phyloP scores from a whole-genome alignment of 208 protist species.

The Herpetomonas muscarum region DNA sequence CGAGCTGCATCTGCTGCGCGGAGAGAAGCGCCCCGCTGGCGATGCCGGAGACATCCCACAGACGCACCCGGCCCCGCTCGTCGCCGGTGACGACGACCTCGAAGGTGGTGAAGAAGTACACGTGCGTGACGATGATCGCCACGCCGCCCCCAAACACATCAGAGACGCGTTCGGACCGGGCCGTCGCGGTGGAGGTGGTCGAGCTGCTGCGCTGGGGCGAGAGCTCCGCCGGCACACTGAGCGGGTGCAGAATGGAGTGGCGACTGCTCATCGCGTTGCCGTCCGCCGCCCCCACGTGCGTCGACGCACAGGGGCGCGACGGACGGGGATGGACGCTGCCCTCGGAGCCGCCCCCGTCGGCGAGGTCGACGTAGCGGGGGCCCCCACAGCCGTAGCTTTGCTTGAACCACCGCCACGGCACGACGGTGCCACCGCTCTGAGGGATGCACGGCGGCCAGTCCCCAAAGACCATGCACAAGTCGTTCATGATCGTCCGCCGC shows the following conservation, averaged over 20 bases:
- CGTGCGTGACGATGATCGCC: conserved; percentile 20
- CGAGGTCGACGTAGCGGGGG: background rate
- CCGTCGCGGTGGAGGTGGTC: too few species aligned
- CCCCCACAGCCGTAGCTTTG: background rate
- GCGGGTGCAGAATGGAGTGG: too few species aligned
- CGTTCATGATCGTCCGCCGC: too few species aligned
- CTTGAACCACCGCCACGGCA: background rate
- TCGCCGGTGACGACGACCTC: conserved; percentile 26
- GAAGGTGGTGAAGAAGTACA: conserved; percentile 15
- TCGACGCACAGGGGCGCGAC: too few species aligned
- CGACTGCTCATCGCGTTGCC: too few species aligned
- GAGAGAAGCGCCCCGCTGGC: too few species aligned
- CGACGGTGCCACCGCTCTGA: background rate
- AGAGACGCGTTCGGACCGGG: conserved; percentile 1
- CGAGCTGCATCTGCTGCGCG: background rate
- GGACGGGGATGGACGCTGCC: background rate
- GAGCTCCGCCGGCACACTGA: too few species aligned
- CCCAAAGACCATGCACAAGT: too few species aligned
- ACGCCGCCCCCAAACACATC: background rate
- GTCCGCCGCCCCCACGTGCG: too few species aligned
- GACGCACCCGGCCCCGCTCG: conserved; percentile 18
- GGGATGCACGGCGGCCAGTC: background rate
- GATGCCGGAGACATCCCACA: conserved; percentile 32
- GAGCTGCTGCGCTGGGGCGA: too few species aligned
- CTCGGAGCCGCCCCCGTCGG: too few species aligned